Conservation (phyloP, 371 early-diverging fungal genomes). For the Dinochytrium kinnereticum region DNA sequence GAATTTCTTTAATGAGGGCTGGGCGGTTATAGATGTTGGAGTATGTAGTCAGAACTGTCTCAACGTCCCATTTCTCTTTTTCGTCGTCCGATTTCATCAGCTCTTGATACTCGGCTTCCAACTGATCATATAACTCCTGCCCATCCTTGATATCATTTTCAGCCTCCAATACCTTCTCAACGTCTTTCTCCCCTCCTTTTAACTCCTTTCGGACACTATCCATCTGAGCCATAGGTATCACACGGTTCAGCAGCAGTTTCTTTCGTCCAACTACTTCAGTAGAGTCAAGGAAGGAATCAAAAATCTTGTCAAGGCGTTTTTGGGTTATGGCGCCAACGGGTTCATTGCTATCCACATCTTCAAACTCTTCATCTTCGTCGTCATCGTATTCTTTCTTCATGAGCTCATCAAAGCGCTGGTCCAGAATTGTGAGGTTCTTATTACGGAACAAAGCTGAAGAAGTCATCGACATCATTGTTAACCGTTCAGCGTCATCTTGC, state of each 20-base stretch:
- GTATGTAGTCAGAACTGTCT: conserved; percentile 51
- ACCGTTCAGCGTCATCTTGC: conserved; percentile 50
- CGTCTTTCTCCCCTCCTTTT: conserved; percentile 37
- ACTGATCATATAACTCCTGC: conserved; percentile 54
- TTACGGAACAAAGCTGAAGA: conserved; percentile 94
- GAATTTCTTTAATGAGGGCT: conserved; percentile 44
- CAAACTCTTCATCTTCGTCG: conserved; percentile 63
- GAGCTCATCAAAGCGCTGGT: conserved; percentile 90
- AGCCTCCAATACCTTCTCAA: conserved; percentile 26
- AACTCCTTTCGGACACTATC: conserved; percentile 72
- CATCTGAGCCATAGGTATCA: conserved; percentile 58
- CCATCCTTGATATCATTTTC: conserved; percentile 49
- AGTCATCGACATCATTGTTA: conserved; percentile 80
- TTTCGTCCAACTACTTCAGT: conserved; percentile 76
- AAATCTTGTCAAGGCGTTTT: conserved; percentile 65
- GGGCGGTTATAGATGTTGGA: conserved; percentile 62
- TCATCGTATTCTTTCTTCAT: conserved; percentile 79
- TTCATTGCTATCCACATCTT: conserved; percentile 55
- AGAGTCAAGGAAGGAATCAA: conserved; percentile 89
- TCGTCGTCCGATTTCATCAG: conserved; percentile 32
- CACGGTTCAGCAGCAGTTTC: conserved; percentile 32
- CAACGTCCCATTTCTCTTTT: conserved; percentile 53
- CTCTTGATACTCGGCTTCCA: conserved; percentile 50
- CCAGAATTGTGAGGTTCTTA: conserved; percentile 81
- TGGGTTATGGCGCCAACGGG: conserved; percentile 12